Percentiles rank a stretch among this genome's conserved stretches.
Evolutionary conservation across 2,329 filamentous ascomycete genomes (phyloP).

Genomic region (Pyricularia pennisetigena): DNA sequence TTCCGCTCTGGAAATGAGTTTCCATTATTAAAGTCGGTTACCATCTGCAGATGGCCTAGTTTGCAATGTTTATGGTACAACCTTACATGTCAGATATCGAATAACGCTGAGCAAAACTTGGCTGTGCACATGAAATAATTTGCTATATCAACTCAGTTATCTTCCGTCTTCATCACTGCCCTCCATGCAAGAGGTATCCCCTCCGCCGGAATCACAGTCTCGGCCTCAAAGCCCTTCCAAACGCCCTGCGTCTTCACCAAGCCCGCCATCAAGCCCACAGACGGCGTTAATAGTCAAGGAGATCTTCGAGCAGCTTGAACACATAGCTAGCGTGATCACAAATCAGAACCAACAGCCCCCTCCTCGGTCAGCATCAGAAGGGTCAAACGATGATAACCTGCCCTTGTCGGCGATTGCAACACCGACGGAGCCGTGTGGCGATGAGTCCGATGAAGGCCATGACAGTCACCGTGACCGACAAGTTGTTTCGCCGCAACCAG

Average conservation of each 20-base stretch:
- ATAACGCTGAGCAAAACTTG: not conserved
- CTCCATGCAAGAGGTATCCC: not conserved
- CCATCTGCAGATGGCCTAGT: not conserved
- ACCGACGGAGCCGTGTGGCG: not conserved
- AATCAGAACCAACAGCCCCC: not conserved
- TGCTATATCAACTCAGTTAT: not conserved
- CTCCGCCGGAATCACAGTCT: not conserved
- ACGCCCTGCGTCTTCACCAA: no score
- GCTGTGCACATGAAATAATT: not conserved
- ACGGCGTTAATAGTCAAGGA: not conserved
- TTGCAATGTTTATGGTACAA: not conserved
- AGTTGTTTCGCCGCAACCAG: not conserved
- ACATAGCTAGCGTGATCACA: not conserved
- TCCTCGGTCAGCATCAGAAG: not conserved
- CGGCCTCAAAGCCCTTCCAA: not conserved
- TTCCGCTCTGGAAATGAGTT: no score
- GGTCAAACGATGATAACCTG: not conserved
- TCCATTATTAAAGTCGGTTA: not conserved
- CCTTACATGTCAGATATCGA: not conserved
- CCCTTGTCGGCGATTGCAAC: not conserved
- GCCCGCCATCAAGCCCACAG: not conserved
- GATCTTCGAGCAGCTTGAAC: not conserved
- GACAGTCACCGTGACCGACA: not conserved
- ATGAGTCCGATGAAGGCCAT: not conserved
- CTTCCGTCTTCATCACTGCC: not conserved